Conservation (phyloP, 257 asterid species). For the Jasminum sambac region DNA sequence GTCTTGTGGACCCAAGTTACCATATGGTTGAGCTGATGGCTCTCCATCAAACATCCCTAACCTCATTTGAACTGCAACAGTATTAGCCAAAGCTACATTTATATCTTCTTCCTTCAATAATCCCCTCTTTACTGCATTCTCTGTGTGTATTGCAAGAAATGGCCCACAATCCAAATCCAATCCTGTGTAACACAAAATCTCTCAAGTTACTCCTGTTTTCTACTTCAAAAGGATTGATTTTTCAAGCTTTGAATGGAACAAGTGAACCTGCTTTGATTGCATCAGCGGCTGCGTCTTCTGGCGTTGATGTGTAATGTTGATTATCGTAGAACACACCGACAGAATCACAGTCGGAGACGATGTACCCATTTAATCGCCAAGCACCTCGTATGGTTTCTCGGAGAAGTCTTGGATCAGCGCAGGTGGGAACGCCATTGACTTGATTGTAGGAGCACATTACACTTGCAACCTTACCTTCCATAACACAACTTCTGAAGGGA, state of each 20-base stretch:
- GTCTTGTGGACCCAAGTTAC: slow-evolving; percentile 61
- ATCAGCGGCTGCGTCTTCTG: slow-evolving; percentile 82
- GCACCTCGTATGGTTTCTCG: slow-evolving; percentile 62
- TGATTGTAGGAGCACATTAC: slow-evolving; percentile 94
- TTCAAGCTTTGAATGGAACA: neutral
- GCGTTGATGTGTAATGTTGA: slow-evolving; percentile 75
- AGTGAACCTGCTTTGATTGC: slow-evolving; percentile 69
- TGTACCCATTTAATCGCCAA: slow-evolving; percentile 82
- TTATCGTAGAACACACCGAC: slow-evolving; percentile 71
- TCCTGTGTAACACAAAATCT: slow-evolving; percentile 35
- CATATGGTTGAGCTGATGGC: slow-evolving; percentile 52
- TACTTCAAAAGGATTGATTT: no score
- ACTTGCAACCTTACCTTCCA: slow-evolving; percentile 84
- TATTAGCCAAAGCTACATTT: slow-evolving; percentile 51
- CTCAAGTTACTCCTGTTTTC: neutral
- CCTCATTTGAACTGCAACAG: slow-evolving; percentile 68
- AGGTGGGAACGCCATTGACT: slow-evolving; percentile 81
- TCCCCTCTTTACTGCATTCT: slow-evolving; percentile 59
- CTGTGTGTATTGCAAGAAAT: slow-evolving; percentile 57
- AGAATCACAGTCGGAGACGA: slow-evolving; percentile 82
- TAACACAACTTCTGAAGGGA: slow-evolving; percentile 78
- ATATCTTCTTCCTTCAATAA: slow-evolving; percentile 57
- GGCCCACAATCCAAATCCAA: slow-evolving; percentile 86
- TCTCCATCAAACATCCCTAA: slow-evolving; percentile 90
- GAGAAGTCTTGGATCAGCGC: slow-evolving; percentile 79